Percentiles rank a stretch among this genome's conserved stretches.
These are phyloP conservation scores for Cantharellus anzutake DNA, from an alignment of 768 basidiomycete genomes.

Conservation along the genomic window DNA sequence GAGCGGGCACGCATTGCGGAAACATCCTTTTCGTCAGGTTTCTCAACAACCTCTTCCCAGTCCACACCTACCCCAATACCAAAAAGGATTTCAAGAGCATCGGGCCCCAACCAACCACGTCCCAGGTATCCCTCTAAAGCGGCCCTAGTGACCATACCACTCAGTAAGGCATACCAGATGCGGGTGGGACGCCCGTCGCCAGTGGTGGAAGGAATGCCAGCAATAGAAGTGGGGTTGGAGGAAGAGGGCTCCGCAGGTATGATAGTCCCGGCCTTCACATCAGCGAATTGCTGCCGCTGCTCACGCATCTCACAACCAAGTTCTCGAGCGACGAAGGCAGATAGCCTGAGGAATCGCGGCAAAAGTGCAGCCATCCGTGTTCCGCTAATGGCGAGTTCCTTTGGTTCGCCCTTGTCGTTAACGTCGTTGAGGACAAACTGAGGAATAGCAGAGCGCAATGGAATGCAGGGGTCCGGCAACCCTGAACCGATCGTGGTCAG, in stretches of 20 bases:
- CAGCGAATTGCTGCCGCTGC: too few species aligned
- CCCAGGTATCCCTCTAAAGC: constrained; percentile 71
- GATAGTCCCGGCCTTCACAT: constrained; percentile 48
- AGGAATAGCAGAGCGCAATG: too few species aligned
- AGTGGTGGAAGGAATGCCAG: constrained; percentile 7
- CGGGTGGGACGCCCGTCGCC: constrained; percentile 29
- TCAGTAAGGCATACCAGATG: constrained; percentile 68
- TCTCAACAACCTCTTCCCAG: too few species aligned
- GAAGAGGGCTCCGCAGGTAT: constrained; percentile 25
- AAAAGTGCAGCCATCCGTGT: too few species aligned
- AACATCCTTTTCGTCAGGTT: too few species aligned
- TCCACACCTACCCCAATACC: constrained; percentile 36
- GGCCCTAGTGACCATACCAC: constrained; percentile 61
- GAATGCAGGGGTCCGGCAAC: constrained; percentile 1
- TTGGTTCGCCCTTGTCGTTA: too few species aligned
- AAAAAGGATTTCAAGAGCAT: constrained; percentile 50
- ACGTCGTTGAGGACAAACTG: too few species aligned
- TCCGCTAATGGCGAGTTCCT: too few species aligned
- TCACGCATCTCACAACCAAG: too few species aligned
- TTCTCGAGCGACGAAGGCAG: constrained; percentile 62
- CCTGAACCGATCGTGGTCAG: constrained; percentile 9
- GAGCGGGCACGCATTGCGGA: too few species aligned
- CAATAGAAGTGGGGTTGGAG: not conserved
- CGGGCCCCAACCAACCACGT: constrained; percentile 58
- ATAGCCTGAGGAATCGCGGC: too few species aligned